phyloP scores from a whole-genome alignment of 1,139 yeast species.

The Cylindricascospora bacillispora region DNA sequence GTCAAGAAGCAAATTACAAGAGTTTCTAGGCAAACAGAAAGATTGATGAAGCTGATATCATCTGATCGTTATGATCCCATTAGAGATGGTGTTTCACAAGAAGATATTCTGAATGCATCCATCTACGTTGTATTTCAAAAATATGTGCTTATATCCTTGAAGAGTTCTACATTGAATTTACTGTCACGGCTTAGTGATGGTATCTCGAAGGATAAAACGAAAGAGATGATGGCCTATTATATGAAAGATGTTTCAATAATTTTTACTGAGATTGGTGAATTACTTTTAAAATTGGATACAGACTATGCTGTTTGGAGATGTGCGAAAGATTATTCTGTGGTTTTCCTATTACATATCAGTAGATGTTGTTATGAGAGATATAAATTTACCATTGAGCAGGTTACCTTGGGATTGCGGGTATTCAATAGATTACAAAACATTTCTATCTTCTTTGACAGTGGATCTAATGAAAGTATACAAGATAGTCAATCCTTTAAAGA shows the following conservation, averaged over 20 bases:
- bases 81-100: constrained; percentile 3
- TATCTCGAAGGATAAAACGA: neutral
- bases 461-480: constrained; percentile 5
- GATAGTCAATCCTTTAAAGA: constrained; percentile 10
- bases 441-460: constrained; percentile 6
- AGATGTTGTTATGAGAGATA: neutral
- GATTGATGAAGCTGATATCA: constrained; percentile 11
- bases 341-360: neutral
- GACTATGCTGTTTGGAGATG: neutral
- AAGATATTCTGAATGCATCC: constrained; percentile 8
- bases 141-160: constrained; percentile 2
- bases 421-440: constrained; percentile 9
- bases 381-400: neutral
- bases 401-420: constrained; percentile 4
- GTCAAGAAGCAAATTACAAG: constrained; percentile 6
- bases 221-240: neutral
- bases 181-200: neutral
- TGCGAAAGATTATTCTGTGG: neutral
- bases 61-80: constrained; percentile 1
- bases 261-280: constrained; percentile 4
- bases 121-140: constrained; percentile 11
- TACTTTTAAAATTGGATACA: neutral
- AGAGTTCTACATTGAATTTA: neutral
- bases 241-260: constrained; percentile 1
- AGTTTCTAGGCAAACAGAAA: constrained; percentile 3